phyloP scores from a whole-genome alignment of 2,329 filamentous ascomycete species.

The Paraphoma chrysanthemicola region DNA sequence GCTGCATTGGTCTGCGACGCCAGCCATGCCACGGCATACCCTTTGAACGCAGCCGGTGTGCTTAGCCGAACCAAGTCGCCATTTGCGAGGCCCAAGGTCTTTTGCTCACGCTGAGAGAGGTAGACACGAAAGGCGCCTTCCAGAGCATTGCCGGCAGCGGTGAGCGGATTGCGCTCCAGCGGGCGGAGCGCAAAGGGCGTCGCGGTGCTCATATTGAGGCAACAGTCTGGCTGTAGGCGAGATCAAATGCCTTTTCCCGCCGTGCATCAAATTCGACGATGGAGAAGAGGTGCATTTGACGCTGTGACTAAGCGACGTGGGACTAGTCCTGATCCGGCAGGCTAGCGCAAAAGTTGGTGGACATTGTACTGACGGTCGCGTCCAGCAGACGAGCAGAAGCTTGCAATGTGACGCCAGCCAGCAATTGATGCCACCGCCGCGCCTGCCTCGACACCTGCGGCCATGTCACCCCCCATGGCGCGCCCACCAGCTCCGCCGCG shows the following conservation, averaged over 20 bases:
- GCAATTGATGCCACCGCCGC: slow-evolving; percentile 56
- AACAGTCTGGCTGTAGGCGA: not conserved
- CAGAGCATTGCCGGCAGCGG: slow-evolving; percentile 54
- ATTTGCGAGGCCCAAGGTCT: slow-evolving; percentile 61
- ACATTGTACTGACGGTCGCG: slow-evolving; percentile 20
- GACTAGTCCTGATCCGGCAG: slow-evolving; percentile 13
- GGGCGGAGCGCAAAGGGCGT: slow-evolving; percentile 61
- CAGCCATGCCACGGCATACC: slow-evolving; percentile 69
- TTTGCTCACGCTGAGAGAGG: slow-evolving; percentile 63
- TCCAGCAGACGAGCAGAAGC: slow-evolving; percentile 13
- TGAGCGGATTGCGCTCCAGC: slow-evolving; percentile 55
- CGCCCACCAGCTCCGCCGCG: slow-evolving; percentile 41
- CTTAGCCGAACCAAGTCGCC: slow-evolving; percentile 66
- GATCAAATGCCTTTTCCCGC: not conserved
- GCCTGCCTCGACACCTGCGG: slow-evolving; percentile 50
- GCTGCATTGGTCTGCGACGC: slow-evolving; percentile 54
- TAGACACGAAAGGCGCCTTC: slow-evolving; percentile 67
- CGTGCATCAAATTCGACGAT: not conserved
- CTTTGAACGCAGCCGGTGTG: slow-evolving; percentile 52
- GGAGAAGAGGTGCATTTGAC: not conserved
- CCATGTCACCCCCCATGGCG: slow-evolving; percentile 53
- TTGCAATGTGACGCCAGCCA: slow-evolving; percentile 42
- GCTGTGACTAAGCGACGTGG: slow-evolving; percentile 19
- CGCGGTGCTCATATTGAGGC: slow-evolving; percentile 26
- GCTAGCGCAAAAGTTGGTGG: slow-evolving; percentile 16